phyloP scores from a whole-genome alignment of 225 moss, liverwort and hornwort genomes.

The Marchantia paleacea region DNA sequence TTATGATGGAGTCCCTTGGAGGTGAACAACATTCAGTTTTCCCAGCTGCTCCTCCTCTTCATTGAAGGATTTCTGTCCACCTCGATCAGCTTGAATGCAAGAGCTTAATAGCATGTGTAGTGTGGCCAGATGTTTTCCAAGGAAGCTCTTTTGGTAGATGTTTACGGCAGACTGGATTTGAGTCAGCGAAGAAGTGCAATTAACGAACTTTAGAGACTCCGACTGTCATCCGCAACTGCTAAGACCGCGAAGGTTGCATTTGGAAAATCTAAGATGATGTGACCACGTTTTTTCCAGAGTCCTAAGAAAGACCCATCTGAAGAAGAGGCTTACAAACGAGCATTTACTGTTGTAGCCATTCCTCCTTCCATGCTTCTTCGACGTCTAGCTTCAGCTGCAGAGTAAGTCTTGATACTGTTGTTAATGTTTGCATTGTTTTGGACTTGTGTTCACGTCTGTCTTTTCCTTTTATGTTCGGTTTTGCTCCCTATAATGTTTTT shows the following conservation, averaged over 20 bases:
- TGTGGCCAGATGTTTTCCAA: background rate
- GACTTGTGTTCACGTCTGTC: background rate
- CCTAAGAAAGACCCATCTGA: conserved; percentile 84
- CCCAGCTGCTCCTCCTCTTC: no score
- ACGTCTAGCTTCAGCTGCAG: conserved; percentile 68
- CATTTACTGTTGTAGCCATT: conserved; percentile 75
- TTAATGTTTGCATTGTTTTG: background rate
- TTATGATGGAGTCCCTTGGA: no score
- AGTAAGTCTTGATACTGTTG: conserved; percentile 46
- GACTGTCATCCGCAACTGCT: background rate
- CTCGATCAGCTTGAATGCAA: background rate
- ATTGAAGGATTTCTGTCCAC: background rate
- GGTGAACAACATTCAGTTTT: no score
- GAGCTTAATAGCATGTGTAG: background rate
- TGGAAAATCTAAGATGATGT: background rate
- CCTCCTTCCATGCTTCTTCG: conserved; percentile 84
- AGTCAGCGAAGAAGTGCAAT: background rate
- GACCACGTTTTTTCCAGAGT: conserved; percentile 43
- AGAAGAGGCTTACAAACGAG: conserved; percentile 90
- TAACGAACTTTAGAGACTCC: background rate
- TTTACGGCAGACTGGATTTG: background rate
- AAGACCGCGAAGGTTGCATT: background rate
- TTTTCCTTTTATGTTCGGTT: background rate
- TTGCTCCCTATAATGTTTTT: background rate
- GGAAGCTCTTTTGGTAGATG: background rate